A percentile compares a stretch with the other conserved stretches of the same genome.
These are phyloP conservation scores for Penicillium hordei DNA, from an alignment of 2,329 filamentous ascomycete species.

Conservation along the genomic window DNA sequence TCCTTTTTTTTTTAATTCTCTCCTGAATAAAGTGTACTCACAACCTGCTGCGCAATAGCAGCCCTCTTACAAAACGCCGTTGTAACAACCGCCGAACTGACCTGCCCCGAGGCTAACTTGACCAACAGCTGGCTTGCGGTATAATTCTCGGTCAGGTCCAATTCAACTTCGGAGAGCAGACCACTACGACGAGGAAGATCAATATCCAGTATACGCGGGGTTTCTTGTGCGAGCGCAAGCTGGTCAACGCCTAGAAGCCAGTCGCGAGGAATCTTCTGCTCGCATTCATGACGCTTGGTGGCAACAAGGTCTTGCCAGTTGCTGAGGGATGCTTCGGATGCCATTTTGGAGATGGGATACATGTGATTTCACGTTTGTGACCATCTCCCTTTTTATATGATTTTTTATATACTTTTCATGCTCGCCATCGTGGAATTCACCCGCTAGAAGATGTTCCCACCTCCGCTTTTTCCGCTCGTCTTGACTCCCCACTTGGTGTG, in stretches of 20 bases:
- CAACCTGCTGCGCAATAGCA: constrained; percentile 41
- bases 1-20: no score
- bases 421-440: not conserved
- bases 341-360: constrained; percentile 1
- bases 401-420: constrained; percentile 1
- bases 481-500: not conserved
- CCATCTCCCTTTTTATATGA: not conserved
- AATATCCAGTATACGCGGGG: constrained; percentile 22
- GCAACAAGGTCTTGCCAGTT: constrained; percentile 26
- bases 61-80: constrained; percentile 43
- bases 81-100: constrained; percentile 25
- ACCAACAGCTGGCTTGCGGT: constrained; percentile 21
- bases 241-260: constrained; percentile 30
- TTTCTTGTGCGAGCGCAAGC: not conserved
- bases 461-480: not conserved
- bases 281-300: constrained; percentile 32
- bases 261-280: constrained; percentile 34
- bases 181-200: constrained; percentile 36
- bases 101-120: constrained; percentile 19
- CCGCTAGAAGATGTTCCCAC: not conserved
- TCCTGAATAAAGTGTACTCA: constrained; percentile 4
- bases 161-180: constrained; percentile 47
- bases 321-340: not conserved
- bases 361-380: not conserved
- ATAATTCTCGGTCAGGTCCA: constrained; percentile 47